Evolutionary conservation across 768 basidiomycete species (phyloP), one percentile per base, ranked within the genome.

Genomic region (Naematelia encephala): DNA sequence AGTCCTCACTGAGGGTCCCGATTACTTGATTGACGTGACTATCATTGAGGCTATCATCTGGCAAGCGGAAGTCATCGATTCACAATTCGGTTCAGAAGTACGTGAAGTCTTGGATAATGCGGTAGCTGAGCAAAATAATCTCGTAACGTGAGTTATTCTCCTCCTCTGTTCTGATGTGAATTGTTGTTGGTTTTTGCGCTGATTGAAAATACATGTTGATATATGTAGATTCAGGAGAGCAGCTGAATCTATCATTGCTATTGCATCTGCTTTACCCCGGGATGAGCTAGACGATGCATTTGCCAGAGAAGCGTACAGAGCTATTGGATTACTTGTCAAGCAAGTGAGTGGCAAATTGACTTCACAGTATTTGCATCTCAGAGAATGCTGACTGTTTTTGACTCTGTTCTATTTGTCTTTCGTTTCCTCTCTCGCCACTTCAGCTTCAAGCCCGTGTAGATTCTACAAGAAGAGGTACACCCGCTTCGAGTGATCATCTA

Each of bases 1-100:
- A 16, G 34, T 39, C 30, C 34, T 26, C 4, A 16, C 34, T 39
- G 34, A 25, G 67, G 70, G 70, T 11, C 70, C 70, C 1, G 70
- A 72, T 44, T 72, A 72, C 48, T 53, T 72, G 21, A 63, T 72
- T 19, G 68, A 72, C 48, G 56, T 69, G 5, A 58, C 57, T 50
- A 42, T 72, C 8, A 59, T 72, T 30, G 59, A 64, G 28, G 48
- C 60, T 1, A 57, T 69, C 21, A 66, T 67, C 19, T 65, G 56
- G 59, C 66, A 69, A 51, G 63, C 63, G 5, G 66, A 67, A 25
- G 57, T 66, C 29, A 66, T 72, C 27, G 63, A 65, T 48, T 58
- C 59, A 3, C 29, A 27, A 13, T 59, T 63, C 27, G 66, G 60
- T 1, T 51, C 39, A 1, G 63, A 67, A 25, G 66, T 72, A 25